Conservation (phyloP, 805 yeast genomes). For the Myxozyma mucilagina region DNA sequence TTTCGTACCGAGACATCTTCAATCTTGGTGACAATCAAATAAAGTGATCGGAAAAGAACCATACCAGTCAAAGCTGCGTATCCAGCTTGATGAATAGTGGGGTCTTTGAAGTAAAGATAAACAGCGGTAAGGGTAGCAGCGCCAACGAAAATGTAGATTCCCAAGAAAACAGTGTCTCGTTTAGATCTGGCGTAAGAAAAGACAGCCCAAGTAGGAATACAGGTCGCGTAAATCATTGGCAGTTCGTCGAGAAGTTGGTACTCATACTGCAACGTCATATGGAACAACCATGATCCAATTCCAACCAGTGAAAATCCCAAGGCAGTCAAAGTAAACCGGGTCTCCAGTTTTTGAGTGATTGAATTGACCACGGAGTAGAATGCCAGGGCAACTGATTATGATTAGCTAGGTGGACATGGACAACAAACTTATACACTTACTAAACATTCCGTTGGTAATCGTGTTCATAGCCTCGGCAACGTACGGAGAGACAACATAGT, state of each 20-base stretch:
- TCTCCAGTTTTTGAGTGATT: slow-evolving; percentile 59
- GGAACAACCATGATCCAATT: slow-evolving; percentile 91
- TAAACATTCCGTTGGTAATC: slow-evolving; percentile 64
- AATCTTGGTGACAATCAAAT: slow-evolving; percentile 55
- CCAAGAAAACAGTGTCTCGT: slow-evolving; percentile 48
- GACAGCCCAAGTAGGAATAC: slow-evolving; percentile 87
- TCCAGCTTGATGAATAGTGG: slow-evolving; percentile 84
- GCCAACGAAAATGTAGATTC: slow-evolving; percentile 49
- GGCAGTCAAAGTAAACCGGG: slow-evolving; percentile 67
- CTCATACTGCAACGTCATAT: slow-evolving; percentile 89
- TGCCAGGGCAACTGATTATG: slow-evolving; percentile 50
- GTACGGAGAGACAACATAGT: slow-evolving; percentile 81
- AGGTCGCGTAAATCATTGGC: slow-evolving; percentile 98
- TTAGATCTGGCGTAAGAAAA: slow-evolving; percentile 57
- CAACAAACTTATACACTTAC: slow-evolving; percentile 20
- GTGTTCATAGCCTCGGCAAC: slow-evolving; percentile 92
- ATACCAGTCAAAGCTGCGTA: slow-evolving; percentile 77
- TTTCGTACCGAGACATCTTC: slow-evolving; percentile 48
- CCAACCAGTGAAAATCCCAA: slow-evolving; percentile 88
- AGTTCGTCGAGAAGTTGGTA: slow-evolving; percentile 91
- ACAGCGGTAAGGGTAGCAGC: slow-evolving; percentile 66
- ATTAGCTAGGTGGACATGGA: background rate
- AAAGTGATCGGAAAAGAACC: slow-evolving; percentile 62
- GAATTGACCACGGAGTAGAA: slow-evolving; percentile 64
- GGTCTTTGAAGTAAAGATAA: slow-evolving; percentile 73